phyloP scores from a whole-genome alignment of 768 basidiomycete species.

The Lyophyllum shimeji region DNA sequence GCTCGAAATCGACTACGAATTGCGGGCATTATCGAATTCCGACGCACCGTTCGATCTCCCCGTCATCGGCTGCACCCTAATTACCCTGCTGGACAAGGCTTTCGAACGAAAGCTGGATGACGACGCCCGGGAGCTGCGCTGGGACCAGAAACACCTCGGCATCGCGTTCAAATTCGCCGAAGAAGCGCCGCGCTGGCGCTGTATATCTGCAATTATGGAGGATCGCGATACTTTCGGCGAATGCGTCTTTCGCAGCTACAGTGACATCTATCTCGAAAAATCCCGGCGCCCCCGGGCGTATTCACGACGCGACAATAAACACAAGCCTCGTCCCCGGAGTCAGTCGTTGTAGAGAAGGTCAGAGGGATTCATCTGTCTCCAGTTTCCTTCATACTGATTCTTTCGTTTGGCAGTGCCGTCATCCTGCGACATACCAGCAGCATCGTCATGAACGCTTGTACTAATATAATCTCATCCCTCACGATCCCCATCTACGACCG shows the following conservation, averaged over 20 bases:
- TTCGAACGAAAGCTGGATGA: slow-evolving; percentile 40
- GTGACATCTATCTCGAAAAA: slow-evolving; percentile 56
- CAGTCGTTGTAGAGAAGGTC: not conserved
- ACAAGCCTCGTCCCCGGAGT: not conserved
- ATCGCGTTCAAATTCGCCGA: slow-evolving; percentile 57
- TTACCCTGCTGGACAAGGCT: slow-evolving; percentile 59
- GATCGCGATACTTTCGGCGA: slow-evolving; percentile 44
- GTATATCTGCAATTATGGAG: slow-evolving; percentile 61
- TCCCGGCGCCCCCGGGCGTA: slow-evolving; percentile 32
- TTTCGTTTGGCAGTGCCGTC: too few relatives aligned
- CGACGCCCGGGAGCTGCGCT: slow-evolving; percentile 24
- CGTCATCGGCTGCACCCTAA: slow-evolving; percentile 51
- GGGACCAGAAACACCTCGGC: slow-evolving; percentile 47
- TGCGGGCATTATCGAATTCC: slow-evolving; percentile 34
- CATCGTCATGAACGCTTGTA: not conserved
- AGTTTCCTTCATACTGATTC: not conserved
- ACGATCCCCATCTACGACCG: not conserved
- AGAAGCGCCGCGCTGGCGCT: slow-evolving; percentile 49
- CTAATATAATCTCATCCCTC: not conserved
- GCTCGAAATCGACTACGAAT: slow-evolving; percentile 47
- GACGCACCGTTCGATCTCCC: slow-evolving; percentile 35
- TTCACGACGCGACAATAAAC: not conserved
- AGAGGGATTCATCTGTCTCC: not conserved
- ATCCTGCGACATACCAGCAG: not conserved
- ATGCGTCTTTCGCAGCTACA: slow-evolving; percentile 57